Conservation (phyloP, 106 monocot genomes). For the Chionographis japonica region DNA sequence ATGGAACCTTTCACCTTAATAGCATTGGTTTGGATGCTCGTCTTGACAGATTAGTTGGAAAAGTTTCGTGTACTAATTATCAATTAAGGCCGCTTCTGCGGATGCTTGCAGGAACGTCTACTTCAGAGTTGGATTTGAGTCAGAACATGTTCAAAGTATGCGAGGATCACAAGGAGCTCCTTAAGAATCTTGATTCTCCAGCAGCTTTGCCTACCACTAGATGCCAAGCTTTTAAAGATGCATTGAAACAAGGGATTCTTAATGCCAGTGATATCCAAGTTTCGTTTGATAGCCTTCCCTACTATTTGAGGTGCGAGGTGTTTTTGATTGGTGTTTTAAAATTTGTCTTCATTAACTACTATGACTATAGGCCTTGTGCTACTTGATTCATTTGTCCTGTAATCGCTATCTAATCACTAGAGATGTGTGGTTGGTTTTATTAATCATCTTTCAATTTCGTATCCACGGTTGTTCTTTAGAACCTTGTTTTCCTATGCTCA, state of each 20-base stretch:
- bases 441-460: too few species aligned
- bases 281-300: constrained; percentile 87
- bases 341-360: background rate
- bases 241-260: constrained; percentile 67
- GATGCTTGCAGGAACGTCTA: constrained; percentile 41
- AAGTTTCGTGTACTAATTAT: constrained; percentile 28
- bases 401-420: too few species aligned
- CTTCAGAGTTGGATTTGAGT: constrained; percentile 52
- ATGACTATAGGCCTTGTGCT: background rate
- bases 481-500: too few species aligned
- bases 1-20: constrained; percentile 19
- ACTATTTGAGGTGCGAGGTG: constrained; percentile 65
- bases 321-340: background rate
- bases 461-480: too few species aligned
- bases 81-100: constrained; percentile 38
- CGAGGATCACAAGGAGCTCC: constrained; percentile 45
- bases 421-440: too few species aligned
- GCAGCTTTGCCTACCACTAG: constrained; percentile 33
- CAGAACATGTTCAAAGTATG: constrained; percentile 35
- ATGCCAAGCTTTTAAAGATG: constrained; percentile 67
- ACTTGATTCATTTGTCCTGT: background rate
- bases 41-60: constrained; percentile 34
- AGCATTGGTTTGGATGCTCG: constrained; percentile 19
- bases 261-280: constrained; percentile 49
- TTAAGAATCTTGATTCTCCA: constrained; percentile 29